Conservation (phyloP, 2,329 filamentous ascomycete species). For the Scedosporium dehoogii region DNA sequence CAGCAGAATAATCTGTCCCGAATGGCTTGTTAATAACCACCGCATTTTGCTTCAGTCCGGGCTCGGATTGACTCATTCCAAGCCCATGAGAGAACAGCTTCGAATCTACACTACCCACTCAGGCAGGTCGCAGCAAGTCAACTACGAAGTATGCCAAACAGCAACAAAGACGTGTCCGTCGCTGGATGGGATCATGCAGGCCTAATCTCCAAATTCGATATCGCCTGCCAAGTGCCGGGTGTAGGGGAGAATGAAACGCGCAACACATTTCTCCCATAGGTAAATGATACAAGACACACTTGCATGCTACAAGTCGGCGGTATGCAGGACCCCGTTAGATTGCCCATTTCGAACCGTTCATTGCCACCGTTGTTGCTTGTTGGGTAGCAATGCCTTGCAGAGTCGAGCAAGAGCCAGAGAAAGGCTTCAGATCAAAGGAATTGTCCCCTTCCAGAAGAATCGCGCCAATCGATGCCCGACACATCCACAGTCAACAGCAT, state of each 20-base stretch:
- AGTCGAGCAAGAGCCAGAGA: neutral
- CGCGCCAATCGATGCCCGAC: conserved; percentile 7
- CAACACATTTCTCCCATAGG: neutral
- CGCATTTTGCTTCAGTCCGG: neutral
- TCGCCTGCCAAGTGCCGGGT: neutral
- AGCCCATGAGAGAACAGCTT: neutral
- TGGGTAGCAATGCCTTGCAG: conserved; percentile 7
- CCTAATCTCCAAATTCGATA: neutral
- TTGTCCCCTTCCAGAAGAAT: neutral
- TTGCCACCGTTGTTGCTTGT: conserved; percentile 2
- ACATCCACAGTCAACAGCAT: conserved; percentile 5
- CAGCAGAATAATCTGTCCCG: neutral
- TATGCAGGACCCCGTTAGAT: neutral
- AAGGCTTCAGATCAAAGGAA: neutral
- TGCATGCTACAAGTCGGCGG: neutral
- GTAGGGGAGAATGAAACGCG: neutral
- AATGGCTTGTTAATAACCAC: conserved; percentile 2
- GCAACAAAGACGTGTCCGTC: neutral
- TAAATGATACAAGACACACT: too few species aligned
- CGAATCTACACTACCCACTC: neutral
- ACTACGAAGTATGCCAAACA: neutral
- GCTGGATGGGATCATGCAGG: neutral
- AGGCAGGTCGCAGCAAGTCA: neutral
- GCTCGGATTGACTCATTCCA: neutral
- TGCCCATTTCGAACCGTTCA: neutral